A percentile compares a stretch with the other conserved stretches of the same genome.
Evolutionary conservation across 805 yeast genomes (phyloP).

Genomic region (Saturnispora gosingensis): DNA sequence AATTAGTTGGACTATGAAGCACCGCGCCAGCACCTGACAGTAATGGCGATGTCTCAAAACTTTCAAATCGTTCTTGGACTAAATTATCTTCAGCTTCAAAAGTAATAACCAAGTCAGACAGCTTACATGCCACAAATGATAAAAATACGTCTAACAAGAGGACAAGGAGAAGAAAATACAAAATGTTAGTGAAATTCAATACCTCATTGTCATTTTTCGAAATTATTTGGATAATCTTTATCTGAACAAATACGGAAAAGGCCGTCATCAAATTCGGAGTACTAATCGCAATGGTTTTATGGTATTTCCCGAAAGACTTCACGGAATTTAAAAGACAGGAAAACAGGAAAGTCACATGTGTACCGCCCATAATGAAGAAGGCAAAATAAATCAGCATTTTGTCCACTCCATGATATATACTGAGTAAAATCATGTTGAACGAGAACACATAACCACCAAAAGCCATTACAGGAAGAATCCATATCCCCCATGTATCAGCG

Average conservation of each 20-base stretch:
- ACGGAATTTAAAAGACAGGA: slow-evolving; percentile 72
- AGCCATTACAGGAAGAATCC: slow-evolving; percentile 54
- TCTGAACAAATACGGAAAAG: slow-evolving; percentile 25
- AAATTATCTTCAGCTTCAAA: slow-evolving; percentile 19
- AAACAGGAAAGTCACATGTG: slow-evolving; percentile 61
- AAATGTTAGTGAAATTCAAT: slow-evolving; percentile 15
- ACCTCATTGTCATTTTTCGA: slow-evolving; percentile 12
- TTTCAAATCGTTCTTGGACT: slow-evolving; percentile 19
- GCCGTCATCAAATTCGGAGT: slow-evolving; percentile 50
- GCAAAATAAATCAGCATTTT: slow-evolving; percentile 36
- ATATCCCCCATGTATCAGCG: slow-evolving; percentile 77
- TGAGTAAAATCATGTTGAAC: slow-evolving; percentile 40
- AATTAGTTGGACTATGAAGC: slow-evolving; percentile 18
- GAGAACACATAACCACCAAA: slow-evolving; percentile 56
- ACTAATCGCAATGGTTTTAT: slow-evolving; percentile 72
- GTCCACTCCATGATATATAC: slow-evolving; percentile 25
- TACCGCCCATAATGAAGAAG: slow-evolving; percentile 56
- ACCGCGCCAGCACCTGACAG: slow-evolving; percentile 27
- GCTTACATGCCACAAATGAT: slow-evolving; percentile 23
- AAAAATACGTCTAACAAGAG: slow-evolving; percentile 14
- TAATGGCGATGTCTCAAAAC: slow-evolving; percentile 27
- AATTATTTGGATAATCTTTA: slow-evolving; percentile 16
- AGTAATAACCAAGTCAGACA: slow-evolving; percentile 21
- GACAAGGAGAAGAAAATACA: slow-evolving; percentile 18
- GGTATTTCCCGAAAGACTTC: slow-evolving; percentile 54